Conservation (phyloP, 2,329 filamentous ascomycete species). For the Xylariaceae sp. region DNA sequence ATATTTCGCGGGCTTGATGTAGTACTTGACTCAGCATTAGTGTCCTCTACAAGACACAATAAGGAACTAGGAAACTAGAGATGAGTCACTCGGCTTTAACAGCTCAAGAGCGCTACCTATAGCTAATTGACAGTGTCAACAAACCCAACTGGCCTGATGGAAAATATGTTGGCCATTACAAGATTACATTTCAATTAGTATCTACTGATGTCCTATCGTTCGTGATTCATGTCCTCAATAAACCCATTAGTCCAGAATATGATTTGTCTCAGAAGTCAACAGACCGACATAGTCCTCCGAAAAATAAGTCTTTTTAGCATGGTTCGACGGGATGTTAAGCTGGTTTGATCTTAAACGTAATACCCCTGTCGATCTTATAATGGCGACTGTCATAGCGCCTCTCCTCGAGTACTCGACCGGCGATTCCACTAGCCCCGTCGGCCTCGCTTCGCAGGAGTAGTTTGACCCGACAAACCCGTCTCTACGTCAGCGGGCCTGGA, state of each 20-base stretch:
- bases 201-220: no score
- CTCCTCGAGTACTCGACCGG: not conserved
- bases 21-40: no score
- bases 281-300: no score
- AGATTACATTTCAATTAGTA: not conserved
- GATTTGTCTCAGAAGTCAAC: not conserved
- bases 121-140: no score
- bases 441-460: slow-evolving; percentile 22
- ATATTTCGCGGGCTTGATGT: no score
- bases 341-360: no score
- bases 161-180: slow-evolving; percentile 5
- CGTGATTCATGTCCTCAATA: not conserved
- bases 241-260: not conserved
- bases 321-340: slow-evolving; percentile 5
- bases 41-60: no score
- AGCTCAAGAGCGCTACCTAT: no score
- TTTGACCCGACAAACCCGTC: slow-evolving; percentile 25
- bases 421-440: slow-evolving; percentile 26
- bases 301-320: not conserved
- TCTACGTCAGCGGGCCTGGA: slow-evolving; percentile 40
- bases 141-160: no score
- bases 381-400: slow-evolving; percentile 8
- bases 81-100: no score
- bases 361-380: slow-evolving; percentile 22
- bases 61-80: no score